These are phyloP conservation scores for Fusarium abutilonis DNA, from an alignment of 2,329 filamentous ascomycete species.

Conservation along the genomic window DNA sequence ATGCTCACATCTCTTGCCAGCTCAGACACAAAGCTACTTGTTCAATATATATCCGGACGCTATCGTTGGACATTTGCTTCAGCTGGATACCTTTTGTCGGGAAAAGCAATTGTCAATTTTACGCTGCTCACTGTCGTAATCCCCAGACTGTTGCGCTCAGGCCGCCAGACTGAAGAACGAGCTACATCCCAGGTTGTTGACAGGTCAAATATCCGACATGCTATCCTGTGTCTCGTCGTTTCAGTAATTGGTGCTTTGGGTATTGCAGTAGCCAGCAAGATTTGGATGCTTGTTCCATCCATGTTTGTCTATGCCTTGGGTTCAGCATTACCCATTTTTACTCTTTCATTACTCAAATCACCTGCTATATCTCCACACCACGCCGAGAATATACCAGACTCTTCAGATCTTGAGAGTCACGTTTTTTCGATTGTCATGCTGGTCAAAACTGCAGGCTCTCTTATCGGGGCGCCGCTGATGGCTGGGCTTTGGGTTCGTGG, in stretches of 20 bases:
- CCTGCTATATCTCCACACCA: slow-evolving; percentile 47
- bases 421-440: slow-evolving; percentile 64
- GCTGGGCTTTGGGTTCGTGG: slow-evolving; percentile 59
- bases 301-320: slow-evolving; percentile 60
- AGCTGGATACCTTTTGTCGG: slow-evolving; percentile 59
- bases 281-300: slow-evolving; percentile 56
- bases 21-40: slow-evolving; percentile 61
- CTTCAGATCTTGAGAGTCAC: slow-evolving; percentile 50
- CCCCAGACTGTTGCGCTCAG: slow-evolving; percentile 50
- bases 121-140: slow-evolving; percentile 55
- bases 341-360: slow-evolving; percentile 59
- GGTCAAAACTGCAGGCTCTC: slow-evolving; percentile 58
- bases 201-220: slow-evolving; percentile 32
- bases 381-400: not conserved
- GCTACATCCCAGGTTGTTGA: slow-evolving; percentile 4
- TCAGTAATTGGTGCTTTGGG: slow-evolving; percentile 53
- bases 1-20: slow-evolving; percentile 60
- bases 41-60: slow-evolving; percentile 61
- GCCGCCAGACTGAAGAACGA: not conserved
- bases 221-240: slow-evolving; percentile 32
- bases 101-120: slow-evolving; percentile 61
- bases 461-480: slow-evolving; percentile 60
- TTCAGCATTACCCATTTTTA: slow-evolving; percentile 61
- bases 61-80: slow-evolving; percentile 59
- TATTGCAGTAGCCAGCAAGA: slow-evolving; percentile 53